Base-by-base conservation (phyloP, 768 basidiomycete species). In the Gelatoporia subvermispora region DNA sequence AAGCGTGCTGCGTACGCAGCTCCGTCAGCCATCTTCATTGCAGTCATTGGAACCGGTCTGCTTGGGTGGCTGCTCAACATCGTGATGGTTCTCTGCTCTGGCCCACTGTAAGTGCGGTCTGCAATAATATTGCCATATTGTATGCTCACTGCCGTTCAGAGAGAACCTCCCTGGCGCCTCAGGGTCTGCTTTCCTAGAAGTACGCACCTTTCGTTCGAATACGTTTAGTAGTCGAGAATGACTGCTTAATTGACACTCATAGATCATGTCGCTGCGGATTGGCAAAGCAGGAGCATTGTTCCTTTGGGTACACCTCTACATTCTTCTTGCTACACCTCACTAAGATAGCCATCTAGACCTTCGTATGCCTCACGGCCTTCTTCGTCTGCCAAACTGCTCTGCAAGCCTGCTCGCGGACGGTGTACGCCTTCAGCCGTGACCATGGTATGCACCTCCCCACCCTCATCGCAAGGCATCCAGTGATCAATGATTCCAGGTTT, bases 51-150 rank as follows among this genome's bases (percentile, higher is more conserved):
- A 4, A 88, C 85, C 3, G 85, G 85, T 47, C 67, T 85, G 39
- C 74, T 90, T 52, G 89, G 90, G 28, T 93, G 90, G 90, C 59
- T 93, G 8, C 74, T 93, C 51, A 95, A 93, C 66, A 87, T 95
- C 53, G 84, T 91, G 4, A 66, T 92, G 24, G 76, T 93, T n/a
- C 72, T 93, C 8, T 93, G 89, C 65, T 88, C 86, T 17, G 88
- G 88, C 7, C 79, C 81, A 47, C 68, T 88, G 82, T 84, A 52
- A 58, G 82, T 70, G 15, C 16, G 21, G 3, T 28, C 5, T n/a
- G 4, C 35, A 2, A 35, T 2, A 4, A 2, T 28, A 18, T 10
- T 2, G 15, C n/a, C 10, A 31, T 15, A 3, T 28, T 35, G 38
- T 21, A 11, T 23, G 13, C 35, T 25, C 3, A 46, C 55, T 49